Conservation (phyloP, 352 stramenopile species). For the Phytophthora cactorum region DNA sequence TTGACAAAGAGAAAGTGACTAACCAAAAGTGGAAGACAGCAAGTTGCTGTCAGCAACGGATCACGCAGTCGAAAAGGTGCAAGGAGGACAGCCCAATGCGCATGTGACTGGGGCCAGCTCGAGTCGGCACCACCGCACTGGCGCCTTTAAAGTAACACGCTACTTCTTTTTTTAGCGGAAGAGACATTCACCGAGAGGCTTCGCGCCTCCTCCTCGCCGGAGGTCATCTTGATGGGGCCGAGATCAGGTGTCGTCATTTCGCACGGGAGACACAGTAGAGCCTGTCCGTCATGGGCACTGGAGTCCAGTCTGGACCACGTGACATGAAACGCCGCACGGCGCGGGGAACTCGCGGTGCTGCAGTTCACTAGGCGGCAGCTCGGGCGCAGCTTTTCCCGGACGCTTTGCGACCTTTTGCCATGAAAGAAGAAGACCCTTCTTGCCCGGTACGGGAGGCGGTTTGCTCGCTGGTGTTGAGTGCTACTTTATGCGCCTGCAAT, state of each 20-base stretch:
- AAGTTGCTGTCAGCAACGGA: no score
- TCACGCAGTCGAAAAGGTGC: background rate
- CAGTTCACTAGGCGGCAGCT: constrained; percentile 17
- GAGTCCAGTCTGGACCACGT: constrained; percentile 5
- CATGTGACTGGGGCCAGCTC: constrained; percentile 5
- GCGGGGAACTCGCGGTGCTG: constrained; percentile 25
- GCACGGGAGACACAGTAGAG: constrained; percentile 25
- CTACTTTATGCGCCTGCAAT: constrained; percentile 25
- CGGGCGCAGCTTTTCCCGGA: constrained; percentile 7
- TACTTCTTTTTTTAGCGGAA: constrained; percentile 12
- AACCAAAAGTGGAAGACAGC: background rate
- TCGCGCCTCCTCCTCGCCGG: background rate
- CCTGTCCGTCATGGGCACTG: constrained; percentile 6
- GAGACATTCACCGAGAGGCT: background rate
- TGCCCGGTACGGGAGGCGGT: constrained; percentile 2
- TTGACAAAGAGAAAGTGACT: constrained; percentile 1
- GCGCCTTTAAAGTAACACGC: no score
- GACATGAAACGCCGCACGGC: constrained; percentile 27
- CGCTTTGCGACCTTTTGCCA: constrained; percentile 8
- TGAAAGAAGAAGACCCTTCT: constrained; percentile 10
- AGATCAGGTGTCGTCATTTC: constrained; percentile 36
- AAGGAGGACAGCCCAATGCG: constrained; percentile 22
- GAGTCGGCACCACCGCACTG: background rate
- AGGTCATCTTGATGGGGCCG: constrained; percentile 21
- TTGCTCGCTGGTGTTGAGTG: constrained; percentile 9